These are phyloP conservation scores for Ceratocystis papillata DNA, from an alignment of 2,329 filamentous ascomycete species.

Conservation along the genomic window DNA sequence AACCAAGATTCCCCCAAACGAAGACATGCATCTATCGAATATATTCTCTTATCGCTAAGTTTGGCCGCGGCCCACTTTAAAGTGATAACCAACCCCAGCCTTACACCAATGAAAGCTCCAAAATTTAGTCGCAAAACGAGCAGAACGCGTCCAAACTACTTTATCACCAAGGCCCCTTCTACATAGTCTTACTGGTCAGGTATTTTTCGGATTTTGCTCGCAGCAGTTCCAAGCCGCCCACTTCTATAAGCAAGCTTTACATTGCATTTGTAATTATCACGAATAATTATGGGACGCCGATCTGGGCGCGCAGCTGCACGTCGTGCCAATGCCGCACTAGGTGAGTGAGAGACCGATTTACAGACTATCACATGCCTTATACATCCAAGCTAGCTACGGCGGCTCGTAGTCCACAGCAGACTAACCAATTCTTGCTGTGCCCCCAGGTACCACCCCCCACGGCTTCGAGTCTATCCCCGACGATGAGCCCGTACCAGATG, in stretches of 20 bases:
- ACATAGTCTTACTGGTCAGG: background rate
- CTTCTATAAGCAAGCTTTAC: background rate
- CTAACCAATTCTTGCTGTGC: background rate
- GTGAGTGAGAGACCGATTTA: conserved; percentile 32
- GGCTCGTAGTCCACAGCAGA: background rate
- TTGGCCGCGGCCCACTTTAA: background rate
- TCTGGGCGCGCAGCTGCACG: conserved; percentile 45
- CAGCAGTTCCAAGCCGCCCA: background rate
- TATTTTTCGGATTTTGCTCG: background rate
- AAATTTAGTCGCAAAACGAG: conserved; percentile 7
- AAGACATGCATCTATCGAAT: conserved; percentile 1
- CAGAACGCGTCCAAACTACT: background rate
- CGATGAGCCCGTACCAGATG: conserved; percentile 35
- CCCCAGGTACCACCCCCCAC: conserved; percentile 36
- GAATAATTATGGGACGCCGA: conserved; percentile 33
- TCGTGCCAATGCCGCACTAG: conserved; percentile 43
- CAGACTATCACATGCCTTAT: background rate
- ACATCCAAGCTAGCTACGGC: background rate
- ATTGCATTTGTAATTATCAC: background rate
- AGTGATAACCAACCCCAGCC: background rate
- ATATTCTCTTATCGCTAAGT: background rate
- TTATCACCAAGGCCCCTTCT: background rate
- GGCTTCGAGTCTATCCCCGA: conserved; percentile 34
- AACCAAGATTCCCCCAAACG: background rate
- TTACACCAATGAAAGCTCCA: background rate